These are phyloP conservation scores for Verticillium isaacii DNA, from an alignment of 2,329 filamentous ascomycete genomes.

Conservation along the genomic window DNA sequence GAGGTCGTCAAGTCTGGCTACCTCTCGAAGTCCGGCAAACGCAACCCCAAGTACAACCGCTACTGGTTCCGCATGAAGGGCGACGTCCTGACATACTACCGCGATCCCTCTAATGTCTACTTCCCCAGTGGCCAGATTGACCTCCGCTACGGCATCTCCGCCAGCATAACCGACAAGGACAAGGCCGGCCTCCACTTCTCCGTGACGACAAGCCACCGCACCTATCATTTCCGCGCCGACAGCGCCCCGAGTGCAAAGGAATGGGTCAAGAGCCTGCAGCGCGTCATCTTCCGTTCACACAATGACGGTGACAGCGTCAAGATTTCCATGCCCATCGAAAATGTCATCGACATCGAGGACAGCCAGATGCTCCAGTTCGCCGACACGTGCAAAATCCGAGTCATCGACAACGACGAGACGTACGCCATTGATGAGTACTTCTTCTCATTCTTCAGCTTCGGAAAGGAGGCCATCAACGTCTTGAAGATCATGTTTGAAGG, in stretches of 20 bases:
- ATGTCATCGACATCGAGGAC: slow-evolving; percentile 89
- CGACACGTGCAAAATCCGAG: slow-evolving; percentile 88
- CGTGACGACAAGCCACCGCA: slow-evolving; percentile 76
- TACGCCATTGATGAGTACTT: slow-evolving; percentile 98
- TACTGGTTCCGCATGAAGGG: slow-evolving; percentile 94
- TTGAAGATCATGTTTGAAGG: slow-evolving; percentile 70
- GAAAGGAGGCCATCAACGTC: slow-evolving; percentile 76
- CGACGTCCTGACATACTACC: slow-evolving; percentile 87
- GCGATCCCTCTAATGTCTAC: slow-evolving; percentile 78
- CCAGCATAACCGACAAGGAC: slow-evolving; percentile 70
- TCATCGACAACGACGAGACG: slow-evolving; percentile 90
- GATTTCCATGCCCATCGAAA: slow-evolving; percentile 83
- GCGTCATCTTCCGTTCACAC: slow-evolving; percentile 91
- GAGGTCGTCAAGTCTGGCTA: slow-evolving; percentile 81
- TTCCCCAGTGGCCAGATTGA: slow-evolving; percentile 92
- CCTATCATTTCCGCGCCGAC: slow-evolving; percentile 85
- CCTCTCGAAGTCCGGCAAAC: slow-evolving; percentile 80
- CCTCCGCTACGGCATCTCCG: slow-evolving; percentile 84
- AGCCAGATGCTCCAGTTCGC: slow-evolving; percentile 87
- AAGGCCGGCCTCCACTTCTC: slow-evolving; percentile 75
- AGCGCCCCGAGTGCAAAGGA: slow-evolving; percentile 84
- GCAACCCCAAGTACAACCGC: slow-evolving; percentile 80
- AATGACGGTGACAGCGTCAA: slow-evolving; percentile 98
- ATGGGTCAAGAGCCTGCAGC: slow-evolving; percentile 91
- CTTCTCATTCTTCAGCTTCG: slow-evolving; percentile 89